Conservation (phyloP, 1,284 basidiomycete genomes). For the Inonotus obliquus region DNA sequence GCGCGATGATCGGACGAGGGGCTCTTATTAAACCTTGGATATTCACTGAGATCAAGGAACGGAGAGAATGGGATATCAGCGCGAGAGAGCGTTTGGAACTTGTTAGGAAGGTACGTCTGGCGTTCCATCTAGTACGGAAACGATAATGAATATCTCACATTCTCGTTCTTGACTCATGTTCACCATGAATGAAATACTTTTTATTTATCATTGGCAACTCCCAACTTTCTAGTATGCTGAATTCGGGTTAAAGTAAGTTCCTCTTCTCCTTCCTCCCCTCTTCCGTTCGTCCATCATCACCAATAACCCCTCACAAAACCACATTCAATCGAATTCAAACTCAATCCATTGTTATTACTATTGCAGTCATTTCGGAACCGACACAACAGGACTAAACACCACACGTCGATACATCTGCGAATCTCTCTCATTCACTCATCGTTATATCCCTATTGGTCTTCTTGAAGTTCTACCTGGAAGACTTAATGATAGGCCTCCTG, state of each 20-base stretch:
- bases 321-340: no score
- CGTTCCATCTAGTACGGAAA: neutral
- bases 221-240: slow-evolving; percentile 64
- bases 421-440: slow-evolving; percentile 90
- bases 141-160: no score
- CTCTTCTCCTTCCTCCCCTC: slow-evolving; percentile 24
- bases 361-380: slow-evolving; percentile 90
- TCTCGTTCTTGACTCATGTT: no score
- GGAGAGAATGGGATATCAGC: slow-evolving; percentile 91
- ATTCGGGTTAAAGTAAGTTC: slow-evolving; percentile 63
- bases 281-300: no score
- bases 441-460: slow-evolving; percentile 91
- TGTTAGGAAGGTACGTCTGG: slow-evolving; percentile 61
- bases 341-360: no score
- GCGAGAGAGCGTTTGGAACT: slow-evolving; percentile 87
- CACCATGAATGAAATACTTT: neutral
- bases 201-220: neutral
- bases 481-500: slow-evolving; percentile 88
- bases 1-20: slow-evolving; percentile 92
- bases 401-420: slow-evolving; percentile 93
- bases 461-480: slow-evolving; percentile 80
- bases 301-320: no score
- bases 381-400: slow-evolving; percentile 89
- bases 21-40: slow-evolving; percentile 97
- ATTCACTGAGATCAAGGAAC: slow-evolving; percentile 94